Evolutionary conservation across 768 basidiomycete species (phyloP), one percentile per base, ranked within the genome.

Genomic region (Rhizopogon vesiculosus): DNA sequence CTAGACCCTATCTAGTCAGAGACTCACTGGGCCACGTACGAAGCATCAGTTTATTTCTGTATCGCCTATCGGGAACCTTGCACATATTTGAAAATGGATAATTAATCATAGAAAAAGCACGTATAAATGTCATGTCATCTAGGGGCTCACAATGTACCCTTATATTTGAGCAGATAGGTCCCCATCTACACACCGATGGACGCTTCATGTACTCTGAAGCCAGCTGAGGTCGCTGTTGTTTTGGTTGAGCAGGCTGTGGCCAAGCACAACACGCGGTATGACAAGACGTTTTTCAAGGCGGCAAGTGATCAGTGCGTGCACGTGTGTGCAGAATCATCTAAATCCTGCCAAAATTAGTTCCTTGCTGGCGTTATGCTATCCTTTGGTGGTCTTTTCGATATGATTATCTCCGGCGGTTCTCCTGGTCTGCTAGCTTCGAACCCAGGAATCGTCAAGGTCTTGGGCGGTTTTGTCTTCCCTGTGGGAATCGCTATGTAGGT

Each of bases 401-500:
- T 86, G 58, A 74, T 89, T 55, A 64, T 87, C 15, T 70, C 76
- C 45, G 87, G 84, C 38, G 87, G 87, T 6, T 78, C 87, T 0
- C 65, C 72, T 0, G 77, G 72, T 1, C 62, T 89, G 29, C 78
- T 68, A 19, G 48, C 69, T 35, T 72, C 70, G 55, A 85, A 87
- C 57, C 87, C 87, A 2, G 87, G 87, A 18, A 69, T 89, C 10
- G 82, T 86, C 44, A 88, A 85, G 64, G 59, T 87, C 31, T 67
- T 89, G 3, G 78, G 78, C n/a, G 87, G 84, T 15, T 80, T 87
- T 45, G 83, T 89, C 25, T 89, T 89, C 66, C 87, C 87, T 8
- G 84, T 86, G 2, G 87, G 87, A 64, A 80, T 89, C 73, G 83
- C 85, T 53, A 89, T 89, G 87, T 89, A 61, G 57, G 76, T 57